A percentile compares a stretch with the other conserved stretches of the same genome.
Conservation (phyloP, 257 asterid genomes). For the Coffea eugenioides region DNA sequence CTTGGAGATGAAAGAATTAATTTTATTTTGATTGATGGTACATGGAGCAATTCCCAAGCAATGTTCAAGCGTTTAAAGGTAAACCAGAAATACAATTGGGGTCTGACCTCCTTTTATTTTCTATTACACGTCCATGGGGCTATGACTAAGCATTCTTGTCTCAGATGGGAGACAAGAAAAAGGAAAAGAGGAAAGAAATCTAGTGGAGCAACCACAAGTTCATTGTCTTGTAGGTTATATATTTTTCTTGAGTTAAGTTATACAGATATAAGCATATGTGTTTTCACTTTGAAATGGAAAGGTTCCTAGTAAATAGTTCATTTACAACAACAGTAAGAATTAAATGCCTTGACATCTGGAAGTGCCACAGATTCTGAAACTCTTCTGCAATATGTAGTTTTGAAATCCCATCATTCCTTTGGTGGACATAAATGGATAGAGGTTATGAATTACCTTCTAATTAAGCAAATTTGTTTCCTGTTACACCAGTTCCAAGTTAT, state of each 20-base stretch:
- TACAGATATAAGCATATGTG: not conserved
- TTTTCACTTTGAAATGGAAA: not conserved
- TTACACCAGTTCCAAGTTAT: not conserved
- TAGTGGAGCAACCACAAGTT: not conserved
- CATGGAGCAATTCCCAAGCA: constrained; percentile 96
- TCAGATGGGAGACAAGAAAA: not conserved
- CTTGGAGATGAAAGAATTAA: constrained; percentile 43
- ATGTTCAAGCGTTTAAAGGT: constrained; percentile 96
- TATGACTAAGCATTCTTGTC: not conserved
- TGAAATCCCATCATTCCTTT: not conserved
- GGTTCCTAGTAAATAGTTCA: not conserved
- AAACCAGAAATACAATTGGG: constrained; percentile 2
- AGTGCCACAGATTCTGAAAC: not conserved
- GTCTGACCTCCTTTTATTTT: not conserved
- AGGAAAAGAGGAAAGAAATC: no score
- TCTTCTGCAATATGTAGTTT: not conserved
- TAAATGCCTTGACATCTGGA: not conserved
- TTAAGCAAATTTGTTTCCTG: not conserved
- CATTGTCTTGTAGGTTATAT: not conserved
- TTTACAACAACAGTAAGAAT: no score
- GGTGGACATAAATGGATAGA: not conserved
- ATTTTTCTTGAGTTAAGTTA: not conserved
- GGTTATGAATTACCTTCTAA: not conserved
- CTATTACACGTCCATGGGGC: not conserved
- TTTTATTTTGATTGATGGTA: constrained; percentile 87